A percentile compares a stretch with the other conserved stretches of the same genome.
Evolutionary conservation across 441 rosid genomes (phyloP).

Genomic region (Euphorbia schlechtendalii): DNA sequence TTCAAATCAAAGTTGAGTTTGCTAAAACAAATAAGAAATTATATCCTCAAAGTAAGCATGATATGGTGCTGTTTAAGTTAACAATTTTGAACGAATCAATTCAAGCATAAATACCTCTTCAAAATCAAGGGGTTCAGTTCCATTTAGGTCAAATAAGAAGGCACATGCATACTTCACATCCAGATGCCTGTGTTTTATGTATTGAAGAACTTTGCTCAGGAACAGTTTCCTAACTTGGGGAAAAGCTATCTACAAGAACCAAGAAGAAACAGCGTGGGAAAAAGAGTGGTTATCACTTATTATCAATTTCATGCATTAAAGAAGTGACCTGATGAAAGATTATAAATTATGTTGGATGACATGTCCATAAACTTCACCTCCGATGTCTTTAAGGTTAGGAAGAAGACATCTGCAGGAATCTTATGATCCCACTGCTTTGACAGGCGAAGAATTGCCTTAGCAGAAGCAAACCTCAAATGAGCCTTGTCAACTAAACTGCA

Average conservation of each 20-base stretch:
- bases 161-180: constrained; percentile 93
- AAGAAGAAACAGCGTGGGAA: constrained; percentile 16
- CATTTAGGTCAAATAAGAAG: constrained; percentile 50
- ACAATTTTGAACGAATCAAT: constrained; percentile 21
- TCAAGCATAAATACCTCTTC: constrained; percentile 63
- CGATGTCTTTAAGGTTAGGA: constrained; percentile 58
- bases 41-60: neutral
- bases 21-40: neutral
- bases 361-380: constrained; percentile 42
- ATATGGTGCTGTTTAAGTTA: neutral
- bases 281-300: neutral
- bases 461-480: constrained; percentile 91
- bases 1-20: constrained; percentile 22
- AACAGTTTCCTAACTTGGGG: constrained; percentile 73
- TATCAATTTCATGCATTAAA: too few species aligned
- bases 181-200: constrained; percentile 77
- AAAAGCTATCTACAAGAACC: constrained; percentile 58
- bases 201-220: constrained; percentile 85
- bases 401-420: constrained; percentile 75
- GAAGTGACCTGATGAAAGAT: neutral
- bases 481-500: constrained; percentile 88
- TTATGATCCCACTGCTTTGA: constrained; percentile 90
- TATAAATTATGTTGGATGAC: neutral
- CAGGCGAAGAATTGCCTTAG: constrained; percentile 89
- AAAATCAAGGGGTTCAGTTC: constrained; percentile 41